phyloP scores from a whole-genome alignment of 2,329 filamentous ascomycete genomes.

The Cytospora schulzeri region DNA sequence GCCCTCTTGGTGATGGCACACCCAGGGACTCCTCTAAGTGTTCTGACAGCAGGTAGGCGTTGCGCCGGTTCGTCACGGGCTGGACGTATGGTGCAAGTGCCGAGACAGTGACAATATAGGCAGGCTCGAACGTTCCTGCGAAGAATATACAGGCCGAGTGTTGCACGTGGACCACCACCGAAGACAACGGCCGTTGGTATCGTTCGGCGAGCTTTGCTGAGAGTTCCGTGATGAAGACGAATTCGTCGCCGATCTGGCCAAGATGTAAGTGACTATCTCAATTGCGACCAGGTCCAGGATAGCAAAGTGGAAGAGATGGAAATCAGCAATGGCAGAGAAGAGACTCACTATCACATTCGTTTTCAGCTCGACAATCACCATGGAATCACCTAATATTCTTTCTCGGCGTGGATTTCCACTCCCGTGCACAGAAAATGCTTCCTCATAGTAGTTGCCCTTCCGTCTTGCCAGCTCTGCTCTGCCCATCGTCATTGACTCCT shows the following conservation, averaged over 20 bases:
- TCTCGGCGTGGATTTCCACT: conserved; percentile 44
- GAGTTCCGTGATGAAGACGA: conserved; percentile 72
- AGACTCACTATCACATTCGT: conserved; percentile 63
- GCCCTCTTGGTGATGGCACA: conserved; percentile 66
- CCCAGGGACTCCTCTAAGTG: conserved; percentile 72
- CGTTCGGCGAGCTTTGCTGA: conserved; percentile 72
- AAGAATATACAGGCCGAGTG: conserved; percentile 76
- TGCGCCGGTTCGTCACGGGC: conserved; percentile 77
- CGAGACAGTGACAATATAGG: conserved; percentile 76
- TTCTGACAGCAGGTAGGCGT: conserved; percentile 75
- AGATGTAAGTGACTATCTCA: neutral
- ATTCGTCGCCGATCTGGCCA: conserved; percentile 72
- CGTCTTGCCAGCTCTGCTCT: conserved; percentile 39
- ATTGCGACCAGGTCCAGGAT: neutral
- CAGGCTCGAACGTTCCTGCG: conserved; percentile 73
- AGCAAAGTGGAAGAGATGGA: neutral
- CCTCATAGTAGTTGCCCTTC: conserved; percentile 50
- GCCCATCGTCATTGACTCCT: conserved; percentile 36
- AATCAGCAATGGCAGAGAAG: neutral
- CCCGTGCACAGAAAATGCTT: conserved; percentile 40
- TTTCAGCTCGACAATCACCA: conserved; percentile 65
- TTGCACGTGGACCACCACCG: conserved; percentile 74
- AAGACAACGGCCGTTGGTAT: conserved; percentile 73
- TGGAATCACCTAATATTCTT: conserved; percentile 54
- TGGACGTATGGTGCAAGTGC: conserved; percentile 70